phyloP scores from a whole-genome alignment of 805 yeast genomes.

The Yarrowia alimentaria region DNA sequence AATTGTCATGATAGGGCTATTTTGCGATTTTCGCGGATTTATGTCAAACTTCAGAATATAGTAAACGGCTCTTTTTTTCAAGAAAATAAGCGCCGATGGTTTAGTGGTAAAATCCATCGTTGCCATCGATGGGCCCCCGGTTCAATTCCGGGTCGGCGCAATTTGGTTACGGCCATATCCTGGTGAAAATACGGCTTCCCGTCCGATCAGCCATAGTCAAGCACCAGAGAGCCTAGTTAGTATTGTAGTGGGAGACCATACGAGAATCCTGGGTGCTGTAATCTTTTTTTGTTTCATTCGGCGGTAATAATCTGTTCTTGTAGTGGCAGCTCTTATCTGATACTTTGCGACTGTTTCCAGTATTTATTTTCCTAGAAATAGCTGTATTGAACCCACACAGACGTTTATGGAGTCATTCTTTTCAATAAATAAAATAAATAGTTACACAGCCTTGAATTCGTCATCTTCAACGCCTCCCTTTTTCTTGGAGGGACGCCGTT shows the following conservation, averaged over 20 bases:
- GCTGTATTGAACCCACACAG: too few species aligned
- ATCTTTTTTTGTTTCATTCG: background rate
- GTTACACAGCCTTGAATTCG: too few species aligned
- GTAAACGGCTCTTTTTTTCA: background rate
- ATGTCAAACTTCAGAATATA: background rate
- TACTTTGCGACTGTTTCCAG: too few species aligned
- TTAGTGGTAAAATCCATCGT: slow-evolving; percentile 1
- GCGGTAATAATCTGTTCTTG: slow-evolving; percentile 30
- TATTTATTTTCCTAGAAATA: too few species aligned
- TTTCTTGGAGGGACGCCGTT: background rate
- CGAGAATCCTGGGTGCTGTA: slow-evolving; percentile 1
- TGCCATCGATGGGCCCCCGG: slow-evolving; percentile 3
- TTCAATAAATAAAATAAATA: background rate
- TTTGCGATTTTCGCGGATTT: background rate
- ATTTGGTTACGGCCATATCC: background rate
- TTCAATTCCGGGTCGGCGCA: slow-evolving; percentile 3
- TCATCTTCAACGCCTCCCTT: background rate
- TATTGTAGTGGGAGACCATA: slow-evolving; percentile 2
- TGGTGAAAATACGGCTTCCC: slow-evolving; percentile 2
- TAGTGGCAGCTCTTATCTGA: too few species aligned
- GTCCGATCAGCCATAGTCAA: slow-evolving; percentile 2
- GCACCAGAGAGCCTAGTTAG: slow-evolving; percentile 1
- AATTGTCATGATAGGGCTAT: too few species aligned
- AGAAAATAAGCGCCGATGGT: background rate
- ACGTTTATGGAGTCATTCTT: too few species aligned